Percentiles rank a stretch among this genome's conserved stretches.
Evolutionary conservation across 305 asterid genomes (phyloP).

Genomic region (Fraxinus sp.): DNA sequence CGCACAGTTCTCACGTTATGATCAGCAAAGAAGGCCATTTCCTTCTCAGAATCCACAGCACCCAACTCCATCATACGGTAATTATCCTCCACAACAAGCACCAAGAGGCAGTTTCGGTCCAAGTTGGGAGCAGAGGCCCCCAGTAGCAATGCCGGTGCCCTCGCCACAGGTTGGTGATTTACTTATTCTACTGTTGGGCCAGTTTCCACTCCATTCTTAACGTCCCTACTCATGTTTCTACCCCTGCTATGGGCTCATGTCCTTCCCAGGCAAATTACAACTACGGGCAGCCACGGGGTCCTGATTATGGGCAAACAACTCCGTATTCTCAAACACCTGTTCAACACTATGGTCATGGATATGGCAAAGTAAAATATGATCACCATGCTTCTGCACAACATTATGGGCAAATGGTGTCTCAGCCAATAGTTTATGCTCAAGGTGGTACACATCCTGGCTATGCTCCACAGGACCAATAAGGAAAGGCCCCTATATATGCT

Average conservation of each 20-base stretch:
- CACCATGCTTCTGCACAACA: conserved; percentile 62
- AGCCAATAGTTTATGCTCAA: conserved; percentile 65
- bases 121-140: conserved; percentile 93
- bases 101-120: conserved; percentile 78
- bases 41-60: conserved; percentile 76
- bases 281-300: conserved; percentile 79
- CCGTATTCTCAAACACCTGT: conserved; percentile 63
- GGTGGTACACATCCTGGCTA: conserved; percentile 61
- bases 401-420: conserved; percentile 72
- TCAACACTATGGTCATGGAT: conserved; percentile 78
- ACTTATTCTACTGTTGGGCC: neutral
- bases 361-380: conserved; percentile 63
- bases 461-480: conserved; percentile 70
- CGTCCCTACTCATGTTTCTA: conserved; percentile 6
- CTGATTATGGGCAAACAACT: conserved; percentile 64
- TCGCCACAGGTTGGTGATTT: conserved; percentile 64
- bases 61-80: conserved; percentile 66
- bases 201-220: neutral
- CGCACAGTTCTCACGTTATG: conserved; percentile 63
- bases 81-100: conserved; percentile 74
- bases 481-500: conserved; percentile 63
- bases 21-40: conserved; percentile 76
- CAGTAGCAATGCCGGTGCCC: conserved; percentile 71
- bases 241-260: conserved; percentile 12
- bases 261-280: conserved; percentile 65